Evolutionary conservation across 176 grass and related monocot genomes (phyloP).

Genomic region (Dactylis glomerata): DNA sequence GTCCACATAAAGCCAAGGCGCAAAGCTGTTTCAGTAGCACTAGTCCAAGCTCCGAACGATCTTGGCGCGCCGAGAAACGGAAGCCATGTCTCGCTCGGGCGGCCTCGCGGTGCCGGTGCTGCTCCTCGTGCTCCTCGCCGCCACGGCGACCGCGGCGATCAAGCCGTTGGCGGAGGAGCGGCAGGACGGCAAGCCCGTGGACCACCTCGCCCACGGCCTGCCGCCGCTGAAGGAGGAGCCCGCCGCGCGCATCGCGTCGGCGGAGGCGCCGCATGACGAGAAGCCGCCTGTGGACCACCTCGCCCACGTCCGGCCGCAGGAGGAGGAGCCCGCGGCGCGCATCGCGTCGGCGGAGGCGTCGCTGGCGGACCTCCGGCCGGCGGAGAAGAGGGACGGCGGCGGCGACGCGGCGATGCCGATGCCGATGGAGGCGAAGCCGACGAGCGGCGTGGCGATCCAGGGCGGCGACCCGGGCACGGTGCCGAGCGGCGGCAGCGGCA

Average conservation of each 20-base stretch:
- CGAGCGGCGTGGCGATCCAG: conserved; percentile 17
- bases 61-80: background rate
- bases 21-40: background rate
- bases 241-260: background rate
- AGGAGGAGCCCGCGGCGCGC: background rate
- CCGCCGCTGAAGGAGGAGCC: background rate
- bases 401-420: background rate
- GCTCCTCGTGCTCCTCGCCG: conserved; percentile 29
- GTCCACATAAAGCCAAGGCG: background rate
- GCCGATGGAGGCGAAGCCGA: background rate
- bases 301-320: too few species aligned
- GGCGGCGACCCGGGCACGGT: conserved; percentile 28
- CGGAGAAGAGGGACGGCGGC: conserved; percentile 11
- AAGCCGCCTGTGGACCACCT: too few species aligned
- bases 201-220: background rate
- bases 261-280: too few species aligned
- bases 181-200: background rate
- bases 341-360: background rate
- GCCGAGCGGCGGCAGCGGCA: background rate
- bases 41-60: background rate
- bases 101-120: background rate
- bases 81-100: conserved; percentile 18
- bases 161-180: background rate
- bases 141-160: background rate
- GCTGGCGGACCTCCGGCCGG: background rate